Percentiles rank a stretch among this genome's conserved stretches.
These are phyloP conservation scores for Aspergillus sp. DNA, from an alignment of 2,329 filamentous ascomycete genomes.

Conservation along the genomic window DNA sequence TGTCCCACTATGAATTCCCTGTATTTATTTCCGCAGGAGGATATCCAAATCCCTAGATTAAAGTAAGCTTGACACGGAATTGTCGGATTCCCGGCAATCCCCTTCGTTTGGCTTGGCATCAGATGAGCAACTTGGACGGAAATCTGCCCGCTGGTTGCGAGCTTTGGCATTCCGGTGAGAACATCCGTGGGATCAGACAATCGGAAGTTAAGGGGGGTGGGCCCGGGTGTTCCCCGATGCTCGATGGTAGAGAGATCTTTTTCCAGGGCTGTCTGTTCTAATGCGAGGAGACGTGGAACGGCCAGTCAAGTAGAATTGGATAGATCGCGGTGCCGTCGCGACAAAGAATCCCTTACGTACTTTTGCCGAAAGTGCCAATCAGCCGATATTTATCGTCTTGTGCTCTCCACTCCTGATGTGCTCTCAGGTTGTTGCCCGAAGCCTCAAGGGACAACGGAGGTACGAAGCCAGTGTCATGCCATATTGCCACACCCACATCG, in stretches of 20 bases:
- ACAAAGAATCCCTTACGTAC: neutral
- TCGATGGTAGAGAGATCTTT: neutral
- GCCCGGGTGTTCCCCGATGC: neutral
- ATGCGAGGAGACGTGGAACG: neutral
- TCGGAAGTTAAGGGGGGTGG: neutral
- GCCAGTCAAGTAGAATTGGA: neutral
- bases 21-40: too few species aligned
- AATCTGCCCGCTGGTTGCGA: neutral
- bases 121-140: conserved; percentile 10
- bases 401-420: neutral
- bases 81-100: conserved; percentile 21
- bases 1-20: neutral
- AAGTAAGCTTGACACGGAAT: neutral
- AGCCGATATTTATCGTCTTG: neutral
- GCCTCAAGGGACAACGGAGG: neutral
- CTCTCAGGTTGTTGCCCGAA: neutral
- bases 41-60: neutral
- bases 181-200: neutral
- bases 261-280: neutral
- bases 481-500: neutral
- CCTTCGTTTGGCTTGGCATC: conserved; percentile 20
- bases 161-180: neutral
- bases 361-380: neutral
- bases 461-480: conserved; percentile 1
- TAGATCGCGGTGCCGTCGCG: neutral